phyloP scores from a whole-genome alignment of 2,329 filamentous ascomycete genomes.

The Fusarium decemcellulare region DNA sequence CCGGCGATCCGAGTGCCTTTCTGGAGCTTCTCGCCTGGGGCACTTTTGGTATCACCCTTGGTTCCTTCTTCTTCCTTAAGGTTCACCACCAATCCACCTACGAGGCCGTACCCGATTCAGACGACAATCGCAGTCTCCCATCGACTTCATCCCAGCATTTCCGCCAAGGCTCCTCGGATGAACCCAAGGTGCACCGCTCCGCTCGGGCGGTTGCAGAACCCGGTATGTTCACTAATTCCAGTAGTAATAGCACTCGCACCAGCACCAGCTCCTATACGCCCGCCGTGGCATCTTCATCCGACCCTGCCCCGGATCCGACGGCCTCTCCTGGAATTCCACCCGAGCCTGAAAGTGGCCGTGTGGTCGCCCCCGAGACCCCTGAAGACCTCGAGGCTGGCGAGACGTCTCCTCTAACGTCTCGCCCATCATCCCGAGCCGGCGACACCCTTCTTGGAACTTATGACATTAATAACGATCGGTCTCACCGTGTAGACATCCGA shows the following conservation, averaged over 20 bases:
- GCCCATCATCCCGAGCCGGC: constrained; percentile 65
- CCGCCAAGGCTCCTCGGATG: constrained; percentile 59
- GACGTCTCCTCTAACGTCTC: constrained; percentile 84
- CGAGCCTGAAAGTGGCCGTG: constrained; percentile 47
- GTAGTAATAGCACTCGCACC: constrained; percentile 51
- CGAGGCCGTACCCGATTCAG: constrained; percentile 64
- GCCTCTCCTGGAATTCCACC: constrained; percentile 44
- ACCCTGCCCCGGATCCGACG: constrained; percentile 35
- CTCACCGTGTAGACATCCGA: constrained; percentile 90
- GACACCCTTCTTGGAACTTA: constrained; percentile 69
- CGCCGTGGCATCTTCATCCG: constrained; percentile 36
- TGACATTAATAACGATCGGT: constrained; percentile 79
- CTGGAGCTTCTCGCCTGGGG: constrained; percentile 85
- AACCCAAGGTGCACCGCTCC: constrained; percentile 56
- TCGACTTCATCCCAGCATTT: constrained; percentile 53
- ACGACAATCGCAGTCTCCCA: constrained; percentile 30
- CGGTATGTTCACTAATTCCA: constrained; percentile 70
- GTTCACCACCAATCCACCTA: constrained; percentile 77
- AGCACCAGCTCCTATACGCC: constrained; percentile 40
- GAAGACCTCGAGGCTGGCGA: constrained; percentile 72
- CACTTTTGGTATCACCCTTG: constrained; percentile 81
- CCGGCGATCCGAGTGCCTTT: constrained; percentile 86
- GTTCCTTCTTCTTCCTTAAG: constrained; percentile 88
- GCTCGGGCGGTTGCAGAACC: constrained; percentile 66
- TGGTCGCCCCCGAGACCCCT: constrained; percentile 42